These are phyloP conservation scores for Cephalotrichum gorgonifer DNA, from an alignment of 2,329 filamentous ascomycete species.

Conservation along the genomic window DNA sequence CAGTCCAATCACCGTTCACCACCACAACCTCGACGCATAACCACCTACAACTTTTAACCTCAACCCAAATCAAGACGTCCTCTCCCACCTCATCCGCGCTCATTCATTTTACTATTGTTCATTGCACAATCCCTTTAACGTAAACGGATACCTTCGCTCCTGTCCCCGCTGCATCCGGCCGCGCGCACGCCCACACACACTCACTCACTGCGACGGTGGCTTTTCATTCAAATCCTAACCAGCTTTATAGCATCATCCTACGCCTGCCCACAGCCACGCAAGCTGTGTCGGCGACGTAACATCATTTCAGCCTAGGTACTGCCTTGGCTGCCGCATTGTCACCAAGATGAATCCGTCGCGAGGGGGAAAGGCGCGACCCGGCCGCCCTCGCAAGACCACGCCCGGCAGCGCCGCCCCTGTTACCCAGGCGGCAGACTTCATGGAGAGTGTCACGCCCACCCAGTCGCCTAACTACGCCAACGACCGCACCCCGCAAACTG, in stretches of 20 bases:
- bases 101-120: neutral
- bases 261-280: neutral
- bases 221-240: neutral
- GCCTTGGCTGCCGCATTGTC: neutral
- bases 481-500: conserved; percentile 20
- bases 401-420: neutral
- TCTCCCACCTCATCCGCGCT: neutral
- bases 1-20: neutral
- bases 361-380: conserved; percentile 3
- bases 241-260: neutral
- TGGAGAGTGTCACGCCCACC: neutral
- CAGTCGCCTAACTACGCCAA: neutral
- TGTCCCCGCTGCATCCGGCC: neutral
- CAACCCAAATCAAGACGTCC: neutral
- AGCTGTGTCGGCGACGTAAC: neutral
- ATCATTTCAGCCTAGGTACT: neutral
- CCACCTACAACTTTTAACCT: neutral
- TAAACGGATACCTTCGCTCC: neutral
- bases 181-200: neutral
- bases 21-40: neutral
- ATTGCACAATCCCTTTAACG: neutral
- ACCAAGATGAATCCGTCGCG: conserved; percentile 2
- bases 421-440: neutral
- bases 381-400: conserved; percentile 2
- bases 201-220: neutral